These are phyloP conservation scores for Myriosclerotinia scirpicola DNA, from an alignment of 2,329 filamentous ascomycete genomes.

Conservation along the genomic window DNA sequence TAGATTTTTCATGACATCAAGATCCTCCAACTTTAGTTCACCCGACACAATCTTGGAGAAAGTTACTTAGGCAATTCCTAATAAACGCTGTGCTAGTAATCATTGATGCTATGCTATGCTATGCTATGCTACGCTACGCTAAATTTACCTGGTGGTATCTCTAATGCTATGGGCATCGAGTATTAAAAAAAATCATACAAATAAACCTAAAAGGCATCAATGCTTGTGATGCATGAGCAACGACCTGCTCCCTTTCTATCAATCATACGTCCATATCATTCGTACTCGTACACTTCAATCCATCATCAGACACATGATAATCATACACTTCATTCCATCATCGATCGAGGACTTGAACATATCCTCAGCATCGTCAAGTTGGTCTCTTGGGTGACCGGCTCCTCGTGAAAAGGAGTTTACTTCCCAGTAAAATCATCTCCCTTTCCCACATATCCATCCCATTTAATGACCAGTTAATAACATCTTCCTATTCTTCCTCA, in stretches of 20 bases:
- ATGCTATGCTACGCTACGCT: background rate
- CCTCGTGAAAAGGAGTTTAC: too few species aligned
- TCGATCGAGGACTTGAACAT: too few species aligned
- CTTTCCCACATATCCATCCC: background rate
- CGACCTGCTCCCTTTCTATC: background rate
- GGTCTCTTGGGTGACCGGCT: too few species aligned
- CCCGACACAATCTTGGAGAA: background rate
- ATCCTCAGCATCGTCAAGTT: too few species aligned
- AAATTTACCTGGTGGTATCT: background rate
- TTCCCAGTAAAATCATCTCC: too few species aligned
- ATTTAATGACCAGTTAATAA: conserved; percentile 44
- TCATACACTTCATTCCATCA: background rate
- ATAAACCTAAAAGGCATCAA: background rate
- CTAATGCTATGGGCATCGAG: background rate
- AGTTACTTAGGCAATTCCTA: too few species aligned
- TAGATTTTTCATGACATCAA: background rate
- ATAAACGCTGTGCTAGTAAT: too few species aligned
- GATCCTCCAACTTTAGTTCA: background rate
- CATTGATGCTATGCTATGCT: background rate
- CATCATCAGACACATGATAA: conserved; percentile 5
- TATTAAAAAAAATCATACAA: background rate
- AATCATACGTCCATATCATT: background rate
- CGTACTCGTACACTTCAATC: background rate
- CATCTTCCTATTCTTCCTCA: conserved; percentile 60
- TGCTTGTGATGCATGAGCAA: background rate